Conservation (phyloP, 805 yeast species). For the Schwanniomyces polymorphus region DNA sequence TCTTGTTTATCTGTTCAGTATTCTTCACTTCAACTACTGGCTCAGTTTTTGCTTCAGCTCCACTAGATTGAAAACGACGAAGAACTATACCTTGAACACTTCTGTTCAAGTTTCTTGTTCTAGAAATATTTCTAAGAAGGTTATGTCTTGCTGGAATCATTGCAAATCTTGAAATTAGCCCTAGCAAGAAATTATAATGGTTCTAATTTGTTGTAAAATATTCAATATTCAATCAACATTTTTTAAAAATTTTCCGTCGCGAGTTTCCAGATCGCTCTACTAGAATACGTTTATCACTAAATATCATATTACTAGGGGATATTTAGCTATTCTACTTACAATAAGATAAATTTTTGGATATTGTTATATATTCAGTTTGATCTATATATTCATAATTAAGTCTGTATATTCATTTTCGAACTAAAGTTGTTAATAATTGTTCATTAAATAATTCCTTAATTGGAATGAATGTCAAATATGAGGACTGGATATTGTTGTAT, state of each 20-base stretch:
- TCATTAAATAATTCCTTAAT: neutral
- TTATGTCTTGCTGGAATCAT: constrained; percentile 19
- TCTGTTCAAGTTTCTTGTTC: neutral
- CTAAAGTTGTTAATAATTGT: neutral
- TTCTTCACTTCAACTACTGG: neutral
- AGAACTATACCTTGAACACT: neutral
- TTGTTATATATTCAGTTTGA: too few relatives aligned
- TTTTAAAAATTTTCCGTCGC: neutral
- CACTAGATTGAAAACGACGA: constrained; percentile 9
- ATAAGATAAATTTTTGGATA: too few relatives aligned
- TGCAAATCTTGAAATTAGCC: neutral
- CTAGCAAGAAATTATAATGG: neutral
- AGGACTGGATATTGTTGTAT: neutral
- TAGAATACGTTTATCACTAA: neutral
- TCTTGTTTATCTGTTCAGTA: neutral
- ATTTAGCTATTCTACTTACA: too few relatives aligned
- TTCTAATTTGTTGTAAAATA: neutral
- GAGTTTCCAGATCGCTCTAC: neutral
- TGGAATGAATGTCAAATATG: neutral
- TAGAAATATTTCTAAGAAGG: constrained; percentile 6
- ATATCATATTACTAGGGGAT: neutral
- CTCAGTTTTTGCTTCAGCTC: neutral
- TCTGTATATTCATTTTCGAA: too few relatives aligned
- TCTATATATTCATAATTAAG: too few relatives aligned
- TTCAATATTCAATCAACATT: neutral